Evolutionary conservation across 495 filamentous ascomycete species (phyloP), one percentile per base, ranked within the genome.

Genomic region (Xylaria flabelliformis): DNA sequence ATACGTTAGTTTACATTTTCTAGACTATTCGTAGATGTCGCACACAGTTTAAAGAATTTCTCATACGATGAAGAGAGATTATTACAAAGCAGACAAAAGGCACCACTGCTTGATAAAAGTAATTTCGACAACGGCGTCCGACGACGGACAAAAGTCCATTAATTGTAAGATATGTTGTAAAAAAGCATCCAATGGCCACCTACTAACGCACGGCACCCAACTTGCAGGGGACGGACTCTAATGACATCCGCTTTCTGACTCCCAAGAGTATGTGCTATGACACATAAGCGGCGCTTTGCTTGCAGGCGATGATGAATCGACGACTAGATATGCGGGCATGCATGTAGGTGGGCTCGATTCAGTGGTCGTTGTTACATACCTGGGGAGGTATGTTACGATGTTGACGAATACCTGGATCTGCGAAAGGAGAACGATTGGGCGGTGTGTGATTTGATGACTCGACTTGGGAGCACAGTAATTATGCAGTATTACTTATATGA

Each of bases 241-340:
- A 64, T 29, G 3, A 56, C 13, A 4, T 13, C 53, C 53, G 53
- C 53, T 32, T 56, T 26, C 51, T 67, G 48, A 67, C 32, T 34
- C 48, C 12, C 17, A 1, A 34, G 29, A 65, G 26, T 4, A n/a
- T 8, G 63, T 32, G 24, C 41, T 65, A 46, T 44, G 63, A 32
- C 34, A 55, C 26, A 39, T 62, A 62, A 44, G 39, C 67, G 50
- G 48, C 32, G 65, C 15, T 55, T 55, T 17, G 48, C 44, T 24
- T 34, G 67, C 24, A 61, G 36, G 26, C 48, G 53, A 59, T 69
- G 53, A 69, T 69, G 39, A 69, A 24, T 69, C 53, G 13, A 68
- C 36, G 26, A 3, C 46, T 39, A 19, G 7, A 46, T 51, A n/a
- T 19, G 39, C 29, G 7, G 9, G 29, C 41, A n/a, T 67, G 46